These are phyloP conservation scores for Monoraphidium neglectum DNA, from an alignment of 139 green algal genomes.

Conservation along the genomic window DNA sequence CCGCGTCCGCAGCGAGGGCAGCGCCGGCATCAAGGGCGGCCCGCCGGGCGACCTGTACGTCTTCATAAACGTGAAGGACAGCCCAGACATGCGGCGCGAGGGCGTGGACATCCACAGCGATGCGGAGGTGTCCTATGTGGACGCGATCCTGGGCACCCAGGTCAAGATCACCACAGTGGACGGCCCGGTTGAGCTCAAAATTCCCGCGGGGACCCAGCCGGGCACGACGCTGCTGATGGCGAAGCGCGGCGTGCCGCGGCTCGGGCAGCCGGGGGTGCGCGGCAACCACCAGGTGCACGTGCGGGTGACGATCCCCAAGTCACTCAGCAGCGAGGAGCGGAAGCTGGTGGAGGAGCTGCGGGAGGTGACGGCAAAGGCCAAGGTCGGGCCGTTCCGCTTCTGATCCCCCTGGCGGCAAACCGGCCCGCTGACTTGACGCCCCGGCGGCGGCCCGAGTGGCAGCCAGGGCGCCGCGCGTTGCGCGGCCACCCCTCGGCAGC, in stretches of 20 bases:
- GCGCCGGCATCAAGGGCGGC: conserved; percentile 64
- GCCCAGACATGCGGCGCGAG: conserved; percentile 88
- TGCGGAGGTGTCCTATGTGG: conserved; percentile 77
- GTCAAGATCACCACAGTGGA: conserved; percentile 91
- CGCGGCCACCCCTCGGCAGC: no score
- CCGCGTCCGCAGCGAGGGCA: conserved; percentile 85
- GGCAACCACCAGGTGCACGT: conserved; percentile 95
- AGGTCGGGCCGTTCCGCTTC: conserved; percentile 54
- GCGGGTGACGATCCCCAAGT: conserved; percentile 92
- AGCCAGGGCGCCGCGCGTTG: no score
- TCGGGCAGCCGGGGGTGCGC: conserved; percentile 71
- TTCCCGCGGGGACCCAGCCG: conserved; percentile 95
- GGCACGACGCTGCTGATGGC: conserved; percentile 97
- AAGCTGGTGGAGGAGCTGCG: conserved; percentile 93
- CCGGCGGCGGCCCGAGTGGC: no score
- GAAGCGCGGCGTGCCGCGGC: conserved; percentile 91
- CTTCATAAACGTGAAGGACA: conserved; percentile 84
- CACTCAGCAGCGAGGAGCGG: conserved; percentile 79
- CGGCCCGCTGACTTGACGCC: no score
- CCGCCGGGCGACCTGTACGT: conserved; percentile 94
- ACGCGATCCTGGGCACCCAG: conserved; percentile 95
- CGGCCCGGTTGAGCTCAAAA: conserved; percentile 95
- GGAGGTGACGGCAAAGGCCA: conserved; percentile 56
- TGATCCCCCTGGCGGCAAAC: no score
- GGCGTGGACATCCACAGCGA: conserved; percentile 88